These are phyloP conservation scores for Ophiostoma himal-ulmi DNA, from an alignment of 2,329 filamentous ascomycete species.

Conservation along the genomic window DNA sequence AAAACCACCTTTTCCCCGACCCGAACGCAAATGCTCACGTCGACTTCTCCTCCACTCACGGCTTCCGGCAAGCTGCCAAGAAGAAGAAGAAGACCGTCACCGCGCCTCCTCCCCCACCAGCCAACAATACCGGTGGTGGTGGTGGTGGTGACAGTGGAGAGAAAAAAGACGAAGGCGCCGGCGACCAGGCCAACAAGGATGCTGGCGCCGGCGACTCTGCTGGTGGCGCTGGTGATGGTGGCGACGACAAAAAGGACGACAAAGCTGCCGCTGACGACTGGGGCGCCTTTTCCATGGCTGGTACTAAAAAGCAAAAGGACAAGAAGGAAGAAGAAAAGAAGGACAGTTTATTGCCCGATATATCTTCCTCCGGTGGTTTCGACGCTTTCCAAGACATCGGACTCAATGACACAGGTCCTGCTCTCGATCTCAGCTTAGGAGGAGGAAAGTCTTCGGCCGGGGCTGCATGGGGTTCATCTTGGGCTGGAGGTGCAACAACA, in stretches of 20 bases:
- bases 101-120: background rate
- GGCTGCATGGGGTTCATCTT: slow-evolving; percentile 51
- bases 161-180: slow-evolving; percentile 32
- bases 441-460: slow-evolving; percentile 32
- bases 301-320: slow-evolving; percentile 50
- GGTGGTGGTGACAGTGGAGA: slow-evolving; percentile 33
- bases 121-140: slow-evolving; percentile 39
- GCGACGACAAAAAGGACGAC: slow-evolving; percentile 30
- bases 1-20: slow-evolving; percentile 39
- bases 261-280: slow-evolving; percentile 35
- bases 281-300: slow-evolving; percentile 41
- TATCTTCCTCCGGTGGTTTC: slow-evolving; percentile 35
- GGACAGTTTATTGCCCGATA: slow-evolving; percentile 20
- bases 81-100: slow-evolving; percentile 46
- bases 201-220: slow-evolving; percentile 33
- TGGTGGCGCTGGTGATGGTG: slow-evolving; percentile 29
- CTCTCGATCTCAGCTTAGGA: slow-evolving; percentile 43
- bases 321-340: slow-evolving; percentile 40
- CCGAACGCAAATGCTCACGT: slow-evolving; percentile 43
- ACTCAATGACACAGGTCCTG: slow-evolving; percentile 51
- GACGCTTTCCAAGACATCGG: slow-evolving; percentile 65
- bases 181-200: slow-evolving; percentile 28
- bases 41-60: slow-evolving; percentile 53
- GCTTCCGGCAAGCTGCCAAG: slow-evolving; percentile 51
- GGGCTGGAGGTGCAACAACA: slow-evolving; percentile 38